Base-by-base conservation (phyloP, 2,329 filamentous ascomycete species). In the Madurella fahalii region DNA sequence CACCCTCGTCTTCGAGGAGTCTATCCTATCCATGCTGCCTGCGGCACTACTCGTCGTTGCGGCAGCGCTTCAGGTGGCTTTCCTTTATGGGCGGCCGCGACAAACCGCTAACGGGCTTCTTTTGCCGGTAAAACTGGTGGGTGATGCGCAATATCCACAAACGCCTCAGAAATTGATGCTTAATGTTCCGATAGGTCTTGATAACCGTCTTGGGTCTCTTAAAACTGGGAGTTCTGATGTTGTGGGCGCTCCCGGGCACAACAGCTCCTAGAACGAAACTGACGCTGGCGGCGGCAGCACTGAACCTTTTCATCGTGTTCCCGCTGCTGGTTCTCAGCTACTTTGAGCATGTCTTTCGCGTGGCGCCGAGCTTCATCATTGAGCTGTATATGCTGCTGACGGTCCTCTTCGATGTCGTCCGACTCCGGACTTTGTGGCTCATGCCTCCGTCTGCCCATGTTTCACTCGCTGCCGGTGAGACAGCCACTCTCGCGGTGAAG, bases 1-100 rank as follows among this genome's bases (percentile, higher is more conserved):
- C 18, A 54, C 52, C n/a, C 18, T 54, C 41, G 16, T 47, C n/a
- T 54, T 54, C n/a, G 47, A 54, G 43, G 52, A 54, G 39, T 40
- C 52, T 37, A 44, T 54, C 12, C 25, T 54, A 12, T 42, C 42
- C 47, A 37, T 54, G 16, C 41, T 54, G 7, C 52, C 52, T 13
- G 42, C 52, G 2, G 47, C 9, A 30, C 30, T 54, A 9, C 15
- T 54, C 12, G 46, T 50, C 15, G n/a, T 54, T 13, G 37, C 43
- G 13, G 48, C 52, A 9, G 44, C 44, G 13, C 25, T 51, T 13
- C 47, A 54, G n/a, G 39, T 54, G 5, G 47, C 47, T 1, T 54
- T 47, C 16, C 42, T 54, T 4, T 31, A 48, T 16, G 52, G 47
- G 4, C 52, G 52, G n/a, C 47, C 47, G 16, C 42, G 48, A 25